Conservation (phyloP, 495 filamentous ascomycete species). For the Amniculicola lignicola region DNA sequence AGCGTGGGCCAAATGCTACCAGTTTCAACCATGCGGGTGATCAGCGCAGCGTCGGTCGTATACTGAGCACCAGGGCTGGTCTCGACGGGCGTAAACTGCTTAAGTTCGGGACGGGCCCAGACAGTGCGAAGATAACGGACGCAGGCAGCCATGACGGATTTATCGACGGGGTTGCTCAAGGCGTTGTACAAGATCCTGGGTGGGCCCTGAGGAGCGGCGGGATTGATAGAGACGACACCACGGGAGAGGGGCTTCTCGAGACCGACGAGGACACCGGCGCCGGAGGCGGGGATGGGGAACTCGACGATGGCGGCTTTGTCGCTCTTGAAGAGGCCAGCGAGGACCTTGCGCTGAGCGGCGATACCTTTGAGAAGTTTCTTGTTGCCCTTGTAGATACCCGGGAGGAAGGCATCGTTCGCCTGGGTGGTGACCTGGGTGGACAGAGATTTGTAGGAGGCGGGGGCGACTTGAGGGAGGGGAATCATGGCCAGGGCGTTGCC, state of each 20-base stretch:
- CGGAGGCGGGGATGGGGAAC: conserved; percentile 2
- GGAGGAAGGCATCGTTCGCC: conserved; percentile 8
- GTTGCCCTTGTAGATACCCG: conserved; percentile 8
- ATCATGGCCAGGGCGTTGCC: conserved; percentile 10
- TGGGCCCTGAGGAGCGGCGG: conserved; percentile 10
- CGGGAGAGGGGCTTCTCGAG: conserved; percentile 16
- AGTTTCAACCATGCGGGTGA: background rate
- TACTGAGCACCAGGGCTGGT: conserved; percentile 13
- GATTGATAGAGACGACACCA: conserved; percentile 18
- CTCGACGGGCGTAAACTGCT: conserved; percentile 13
- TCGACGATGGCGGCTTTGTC: conserved; percentile 12
- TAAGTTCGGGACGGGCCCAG: conserved; percentile 15
- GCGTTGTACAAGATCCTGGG: conserved; percentile 23
- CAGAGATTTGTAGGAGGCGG: background rate
- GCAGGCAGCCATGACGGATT: conserved; percentile 5
- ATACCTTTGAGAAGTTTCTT: conserved; percentile 17
- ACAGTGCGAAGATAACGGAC: conserved; percentile 9
- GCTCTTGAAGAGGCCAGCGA: conserved; percentile 1
- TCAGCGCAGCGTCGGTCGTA: conserved; percentile 13
- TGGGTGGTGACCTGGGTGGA: background rate
- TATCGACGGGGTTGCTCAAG: conserved; percentile 19
- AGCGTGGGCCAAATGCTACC: conserved; percentile 12
- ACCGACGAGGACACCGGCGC: conserved; percentile 1
- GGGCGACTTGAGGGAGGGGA: conserved; percentile 6
- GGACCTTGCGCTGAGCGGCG: conserved; percentile 13